Evolutionary conservation across 208 protist genomes (phyloP), one percentile per base, ranked within the genome.

Genomic region (Porcisia hertigi): DNA sequence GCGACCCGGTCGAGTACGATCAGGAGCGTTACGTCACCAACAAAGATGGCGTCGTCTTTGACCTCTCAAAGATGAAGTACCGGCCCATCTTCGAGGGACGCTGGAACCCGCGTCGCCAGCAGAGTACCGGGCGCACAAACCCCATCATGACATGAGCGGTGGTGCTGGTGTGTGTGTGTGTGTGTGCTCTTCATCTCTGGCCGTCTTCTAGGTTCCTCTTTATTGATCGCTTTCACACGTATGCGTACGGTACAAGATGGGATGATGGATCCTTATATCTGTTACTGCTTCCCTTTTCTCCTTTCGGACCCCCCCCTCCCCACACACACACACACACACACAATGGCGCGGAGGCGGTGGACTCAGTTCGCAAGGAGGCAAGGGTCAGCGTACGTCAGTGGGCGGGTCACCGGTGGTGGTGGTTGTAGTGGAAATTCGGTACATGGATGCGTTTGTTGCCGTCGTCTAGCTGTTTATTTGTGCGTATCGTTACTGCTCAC

Each of bases 1-100:
- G 80, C 59, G 92, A 96, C 71, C 90, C 90, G 58, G 92, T 96
- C 9, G 90, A 96, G 86, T 95, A 93, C 79, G 92, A 96, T 66
- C 92, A 96, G 83, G 92, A 96, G 79, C 86, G 92, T 60, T 95
- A 89, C 83, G 92, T 96, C 14, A 95, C 90, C 34, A 95, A 95
- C 82, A 94, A 94, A 71, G 90, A 96, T 30, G 92, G 92, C 65
- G 70, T 94, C 49, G 89, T 96, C 3, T 95, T 96, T 74, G 92
- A 96, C 60, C 80, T 95, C 58, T 93, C 89, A 30, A 96, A 96
- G 85, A 94, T 96, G 76, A 94, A 94, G 73, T 96, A 94, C 77
- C 76, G 90, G 6, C 92, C 92, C 7, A 94, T 95, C 73, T 96
- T 89, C 76, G 87, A 96, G 66, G 92, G 92, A 4, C 78, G 92